These are phyloP conservation scores for Funneliformis geosporum DNA, from an alignment of 192 early-diverging fungal genomes.

Conservation along the genomic window DNA sequence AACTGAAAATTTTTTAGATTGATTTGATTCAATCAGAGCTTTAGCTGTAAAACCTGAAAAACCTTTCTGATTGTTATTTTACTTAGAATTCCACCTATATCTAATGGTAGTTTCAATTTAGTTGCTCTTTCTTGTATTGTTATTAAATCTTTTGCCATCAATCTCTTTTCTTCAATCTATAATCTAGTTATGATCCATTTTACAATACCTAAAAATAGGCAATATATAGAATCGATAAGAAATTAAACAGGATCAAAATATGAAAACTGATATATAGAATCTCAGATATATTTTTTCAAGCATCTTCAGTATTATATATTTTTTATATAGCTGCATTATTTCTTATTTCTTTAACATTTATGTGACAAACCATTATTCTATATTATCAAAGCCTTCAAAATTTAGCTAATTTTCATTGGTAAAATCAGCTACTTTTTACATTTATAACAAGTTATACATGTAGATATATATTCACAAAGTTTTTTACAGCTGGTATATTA, in stretches of 20 bases:
- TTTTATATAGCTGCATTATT: too few relatives aligned
- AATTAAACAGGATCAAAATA: background rate
- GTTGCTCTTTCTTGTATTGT: background rate
- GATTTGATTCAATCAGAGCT: too few relatives aligned
- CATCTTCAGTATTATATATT: too few relatives aligned
- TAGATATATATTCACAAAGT: too few relatives aligned
- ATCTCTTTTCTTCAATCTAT: background rate
- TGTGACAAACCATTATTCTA: too few relatives aligned
- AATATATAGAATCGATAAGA: background rate
- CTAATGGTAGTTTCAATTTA: background rate
- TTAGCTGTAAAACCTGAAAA: background rate
- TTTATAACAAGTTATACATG: too few relatives aligned
- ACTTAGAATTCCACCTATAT: background rate
- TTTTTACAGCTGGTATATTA: too few relatives aligned
- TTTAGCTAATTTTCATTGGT: too few relatives aligned
- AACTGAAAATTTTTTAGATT: too few relatives aligned
- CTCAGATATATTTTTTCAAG: background rate
- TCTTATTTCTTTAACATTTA: too few relatives aligned
- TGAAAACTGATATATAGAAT: background rate
- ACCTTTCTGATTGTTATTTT: background rate
- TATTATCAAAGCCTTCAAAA: too few relatives aligned
- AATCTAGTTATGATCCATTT: background rate
- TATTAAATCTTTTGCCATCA: background rate
- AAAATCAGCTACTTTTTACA: too few relatives aligned
- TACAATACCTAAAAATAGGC: background rate